These are phyloP conservation scores for Tillandsia fasciculata DNA, from an alignment of 176 grass and related monocot species.

Conservation along the genomic window DNA sequence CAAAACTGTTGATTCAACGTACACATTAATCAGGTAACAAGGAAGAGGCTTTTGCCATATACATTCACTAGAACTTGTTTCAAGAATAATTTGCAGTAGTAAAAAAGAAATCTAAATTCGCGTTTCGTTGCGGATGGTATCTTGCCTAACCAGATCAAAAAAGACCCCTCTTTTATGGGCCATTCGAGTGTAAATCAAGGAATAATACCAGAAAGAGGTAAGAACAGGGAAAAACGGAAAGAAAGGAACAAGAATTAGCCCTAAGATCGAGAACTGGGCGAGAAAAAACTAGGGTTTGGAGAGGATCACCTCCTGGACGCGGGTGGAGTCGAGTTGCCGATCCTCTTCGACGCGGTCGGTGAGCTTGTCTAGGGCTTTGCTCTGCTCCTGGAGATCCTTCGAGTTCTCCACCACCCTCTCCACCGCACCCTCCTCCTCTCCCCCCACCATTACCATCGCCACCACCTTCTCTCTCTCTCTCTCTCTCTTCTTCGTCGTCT, in stretches of 20 bases:
- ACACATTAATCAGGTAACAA: background rate
- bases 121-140: background rate
- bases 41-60: background rate
- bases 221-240: background rate
- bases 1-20: background rate
- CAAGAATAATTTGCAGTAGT: no score
- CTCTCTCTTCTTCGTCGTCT: constrained; percentile 10
- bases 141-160: background rate
- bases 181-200: background rate
- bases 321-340: constrained; percentile 91
- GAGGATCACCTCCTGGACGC: constrained; percentile 63
- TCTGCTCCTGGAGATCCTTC: constrained; percentile 92
- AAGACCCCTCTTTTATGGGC: background rate
- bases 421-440: constrained; percentile 11
- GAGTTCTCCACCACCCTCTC: constrained; percentile 42
- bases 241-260: background rate
- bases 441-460: constrained; percentile 15
- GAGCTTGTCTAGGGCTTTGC: constrained; percentile 99
- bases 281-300: background rate
- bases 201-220: background rate
- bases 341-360: constrained; percentile 92
- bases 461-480: background rate
- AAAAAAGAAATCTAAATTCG: background rate
- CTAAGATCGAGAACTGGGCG: background rate
- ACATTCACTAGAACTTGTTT: background rate